Base-by-base conservation (phyloP, 805 yeast species). In the Pichia heedii region DNA sequence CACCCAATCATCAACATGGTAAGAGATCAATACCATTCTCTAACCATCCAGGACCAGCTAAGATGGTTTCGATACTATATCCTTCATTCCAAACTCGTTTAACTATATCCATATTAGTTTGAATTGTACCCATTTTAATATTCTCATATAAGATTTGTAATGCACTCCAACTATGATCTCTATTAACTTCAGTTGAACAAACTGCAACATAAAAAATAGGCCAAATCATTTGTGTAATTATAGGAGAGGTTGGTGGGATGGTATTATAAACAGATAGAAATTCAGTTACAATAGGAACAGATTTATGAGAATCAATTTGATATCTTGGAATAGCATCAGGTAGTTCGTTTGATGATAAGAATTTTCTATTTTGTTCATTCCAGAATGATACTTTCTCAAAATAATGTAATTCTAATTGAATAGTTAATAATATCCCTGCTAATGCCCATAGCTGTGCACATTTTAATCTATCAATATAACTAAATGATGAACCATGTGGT, bases 221-320 rank as follows among this genome's bases (percentile, higher is more conserved):
- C 81, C 81, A 76, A 5, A 76, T 79, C 81, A 76, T 76, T 51
- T 76, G 81, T 5, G 79, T 74, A 5, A 73, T 70, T 18, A 69
- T 57, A 1, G 80, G 77, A 2, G 75, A 67, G 5, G 55, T 53
- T 2, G 70, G 56, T 16, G 71, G 68, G 68, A 76, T 61, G 0
- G 73, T 58, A 1, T 65, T 62, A 50, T 76, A 74, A 10, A 68
- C 67, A 12, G 64, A 59, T 5, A 75, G 67, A 50, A 76, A 76
- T 51, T 76, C 81, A 22, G 57, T 57, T 34, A 54, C 67, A 53
- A 51, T 57, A 33, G 56, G 65, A 52, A 50, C 56, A 15, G 70
- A 63, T 9, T 50, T 45, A 20, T 50, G 55, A 1, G 50, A 42
- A 34, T 61, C 63, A 32, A 37, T 32, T 18, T 41, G 45, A 16